Evolutionary conservation across 306 rosid genomes (phyloP).

Genomic region (Pterocarpus santalinus): DNA sequence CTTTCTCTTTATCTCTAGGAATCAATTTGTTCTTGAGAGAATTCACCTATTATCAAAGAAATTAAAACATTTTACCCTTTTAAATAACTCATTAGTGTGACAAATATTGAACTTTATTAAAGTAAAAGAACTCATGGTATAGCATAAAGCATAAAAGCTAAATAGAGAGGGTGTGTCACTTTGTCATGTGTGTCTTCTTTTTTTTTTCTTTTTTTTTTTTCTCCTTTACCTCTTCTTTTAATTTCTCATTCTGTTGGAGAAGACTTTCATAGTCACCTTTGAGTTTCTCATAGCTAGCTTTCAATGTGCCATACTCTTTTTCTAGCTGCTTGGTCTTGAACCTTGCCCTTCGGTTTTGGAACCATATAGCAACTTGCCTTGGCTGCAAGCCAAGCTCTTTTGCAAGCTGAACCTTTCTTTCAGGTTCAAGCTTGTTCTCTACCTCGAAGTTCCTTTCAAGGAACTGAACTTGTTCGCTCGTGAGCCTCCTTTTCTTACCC

Average conservation of each 20-base stretch:
- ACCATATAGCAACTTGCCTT: conserved; percentile 97
- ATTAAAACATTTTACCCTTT: too few relatives aligned
- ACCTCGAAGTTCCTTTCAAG: conserved; percentile 80
- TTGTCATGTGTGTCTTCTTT: neutral
- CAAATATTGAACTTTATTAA: conserved; percentile 45
- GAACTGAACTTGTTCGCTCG: conserved; percentile 72
- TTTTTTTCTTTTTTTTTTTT: neutral
- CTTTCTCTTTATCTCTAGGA: conserved; percentile 58
- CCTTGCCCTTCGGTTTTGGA: conserved; percentile 89
- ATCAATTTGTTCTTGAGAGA: conserved; percentile 63
- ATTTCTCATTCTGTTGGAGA: conserved; percentile 58
- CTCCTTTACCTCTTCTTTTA: conserved; percentile 68
- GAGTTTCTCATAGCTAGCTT: conserved; percentile 68
- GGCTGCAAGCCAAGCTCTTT: conserved; percentile 88
- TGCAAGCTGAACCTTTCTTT: conserved; percentile 82
- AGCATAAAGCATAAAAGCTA: conserved; percentile 43
- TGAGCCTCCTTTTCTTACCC: conserved; percentile 86
- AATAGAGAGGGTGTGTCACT: neutral
- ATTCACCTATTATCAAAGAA: conserved; percentile 58
- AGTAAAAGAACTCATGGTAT: conserved; percentile 11
- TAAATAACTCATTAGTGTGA: conserved; percentile 45
- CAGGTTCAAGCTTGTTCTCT: conserved; percentile 93
- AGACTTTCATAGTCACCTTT: conserved; percentile 71
- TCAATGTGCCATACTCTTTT: conserved; percentile 73
- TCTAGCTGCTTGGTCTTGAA: conserved; percentile 85